Conservation (phyloP, 2,329 filamentous ascomycete genomes). For the Epichloe aotearoae region DNA sequence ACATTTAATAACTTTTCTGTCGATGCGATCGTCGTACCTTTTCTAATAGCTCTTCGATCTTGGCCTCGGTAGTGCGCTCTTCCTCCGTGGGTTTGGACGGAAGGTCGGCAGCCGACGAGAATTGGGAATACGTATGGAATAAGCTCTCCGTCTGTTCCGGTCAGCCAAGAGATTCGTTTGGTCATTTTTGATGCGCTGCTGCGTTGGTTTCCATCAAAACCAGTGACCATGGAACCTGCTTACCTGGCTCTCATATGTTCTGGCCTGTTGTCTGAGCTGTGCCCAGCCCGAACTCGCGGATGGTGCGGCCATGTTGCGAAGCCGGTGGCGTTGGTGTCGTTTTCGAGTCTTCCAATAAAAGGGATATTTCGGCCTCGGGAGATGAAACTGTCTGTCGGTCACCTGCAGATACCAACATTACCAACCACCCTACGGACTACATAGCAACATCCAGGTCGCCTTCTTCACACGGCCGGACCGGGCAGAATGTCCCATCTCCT, state of each 20-base stretch:
- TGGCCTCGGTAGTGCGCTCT: constrained; percentile 64
- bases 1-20: background rate
- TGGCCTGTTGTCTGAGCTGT: constrained; percentile 84
- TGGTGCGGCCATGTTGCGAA: constrained; percentile 34
- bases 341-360: background rate
- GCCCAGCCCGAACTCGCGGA: constrained; percentile 64
- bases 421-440: background rate
- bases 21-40: constrained; percentile 33
- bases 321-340: background rate
- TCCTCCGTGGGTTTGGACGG: constrained; percentile 75
- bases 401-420: background rate
- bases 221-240: constrained; percentile 3
- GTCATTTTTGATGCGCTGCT: background rate
- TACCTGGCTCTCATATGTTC: constrained; percentile 83
- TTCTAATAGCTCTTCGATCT: constrained; percentile 72
- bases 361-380: background rate
- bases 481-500: background rate
- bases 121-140: constrained; percentile 83
- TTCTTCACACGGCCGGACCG: background rate
- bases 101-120: constrained; percentile 65
- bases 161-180: background rate
- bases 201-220: background rate
- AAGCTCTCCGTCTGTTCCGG: constrained; percentile 60
- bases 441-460: background rate
- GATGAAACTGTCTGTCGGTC: background rate